Percentiles rank a stretch among this genome's conserved stretches.
phyloP scores from a whole-genome alignment of 768 basidiomycete species.

The Dictyophora rubrovolvata region DNA sequence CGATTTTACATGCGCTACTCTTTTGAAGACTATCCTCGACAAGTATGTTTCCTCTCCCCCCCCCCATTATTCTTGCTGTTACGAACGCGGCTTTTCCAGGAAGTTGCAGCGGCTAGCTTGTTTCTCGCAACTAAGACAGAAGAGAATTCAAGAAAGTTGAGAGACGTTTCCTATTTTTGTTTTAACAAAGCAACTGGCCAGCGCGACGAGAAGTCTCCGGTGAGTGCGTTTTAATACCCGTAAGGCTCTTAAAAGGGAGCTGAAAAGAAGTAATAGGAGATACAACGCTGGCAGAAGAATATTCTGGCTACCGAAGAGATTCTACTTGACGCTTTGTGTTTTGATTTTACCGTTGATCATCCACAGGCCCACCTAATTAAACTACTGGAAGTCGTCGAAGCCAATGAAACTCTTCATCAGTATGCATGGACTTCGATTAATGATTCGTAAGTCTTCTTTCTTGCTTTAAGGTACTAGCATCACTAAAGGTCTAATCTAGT shows the following conservation, averaged over 20 bases:
- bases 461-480: not conserved
- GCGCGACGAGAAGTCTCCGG: slow-evolving; percentile 31
- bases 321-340: slow-evolving; percentile 73
- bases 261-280: slow-evolving; percentile 40
- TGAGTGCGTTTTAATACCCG: slow-evolving; percentile 1
- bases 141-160: slow-evolving; percentile 76
- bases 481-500: slow-evolving; percentile 26
- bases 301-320: slow-evolving; percentile 72
- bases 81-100: slow-evolving; percentile 31
- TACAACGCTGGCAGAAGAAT: slow-evolving; percentile 56
- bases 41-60: slow-evolving; percentile 35
- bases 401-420: slow-evolving; percentile 38
- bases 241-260: slow-evolving; percentile 3
- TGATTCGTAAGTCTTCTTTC: slow-evolving; percentile 55
- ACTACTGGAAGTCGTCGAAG: slow-evolving; percentile 45
- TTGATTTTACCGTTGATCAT: slow-evolving; percentile 71
- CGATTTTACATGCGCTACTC: slow-evolving; percentile 84
- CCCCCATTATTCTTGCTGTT: not conserved
- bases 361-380: slow-evolving; percentile 71
- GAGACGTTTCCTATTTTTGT: slow-evolving; percentile 73
- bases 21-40: slow-evolving; percentile 71
- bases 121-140: slow-evolving; percentile 90
- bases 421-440: slow-evolving; percentile 81
- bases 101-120: slow-evolving; percentile 76
- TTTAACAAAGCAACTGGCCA: slow-evolving; percentile 57